Conservation (phyloP, 225 moss, liverwort and hornwort genomes). For the Antitrichia curtipendula region DNA sequence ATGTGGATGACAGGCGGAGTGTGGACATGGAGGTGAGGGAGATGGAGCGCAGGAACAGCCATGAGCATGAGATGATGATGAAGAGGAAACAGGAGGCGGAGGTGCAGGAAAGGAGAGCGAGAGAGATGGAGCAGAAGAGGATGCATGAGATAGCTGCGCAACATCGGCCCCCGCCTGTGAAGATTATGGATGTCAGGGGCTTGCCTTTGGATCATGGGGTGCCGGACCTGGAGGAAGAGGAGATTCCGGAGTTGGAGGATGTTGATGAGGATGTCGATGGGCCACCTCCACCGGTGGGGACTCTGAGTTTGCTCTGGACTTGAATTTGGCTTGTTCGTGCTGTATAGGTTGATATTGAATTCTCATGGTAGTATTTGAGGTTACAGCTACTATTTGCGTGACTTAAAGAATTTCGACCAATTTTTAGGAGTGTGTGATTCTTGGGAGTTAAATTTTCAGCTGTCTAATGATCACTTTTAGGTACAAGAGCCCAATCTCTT, state of each 20-base stretch:
- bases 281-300: conserved; percentile 3
- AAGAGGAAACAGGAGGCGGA: conserved; percentile 7
- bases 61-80: not conserved
- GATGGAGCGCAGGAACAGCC: not conserved
- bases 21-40: conserved; percentile 7
- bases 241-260: conserved; percentile 43
- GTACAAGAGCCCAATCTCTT: not conserved
- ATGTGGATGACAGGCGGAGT: conserved; percentile 24
- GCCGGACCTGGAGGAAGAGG: conserved; percentile 24
- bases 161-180: not conserved
- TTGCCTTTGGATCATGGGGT: conserved; percentile 11
- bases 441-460: not conserved
- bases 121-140: conserved; percentile 18
- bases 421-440: not conserved
- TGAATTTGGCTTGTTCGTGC: not conserved
- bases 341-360: not conserved
- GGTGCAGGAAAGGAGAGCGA: not conserved
- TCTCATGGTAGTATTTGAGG: not conserved
- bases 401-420: not conserved
- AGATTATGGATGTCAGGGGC: not conserved
- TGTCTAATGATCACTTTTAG: not conserved
- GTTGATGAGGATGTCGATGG: conserved; percentile 22
- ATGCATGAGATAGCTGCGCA: not conserved
- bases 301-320: not conserved
- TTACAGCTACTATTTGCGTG: not conserved